These are phyloP conservation scores for Colletotrichum tabaci DNA, from an alignment of 2,329 filamentous ascomycete species.

Conservation along the genomic window DNA sequence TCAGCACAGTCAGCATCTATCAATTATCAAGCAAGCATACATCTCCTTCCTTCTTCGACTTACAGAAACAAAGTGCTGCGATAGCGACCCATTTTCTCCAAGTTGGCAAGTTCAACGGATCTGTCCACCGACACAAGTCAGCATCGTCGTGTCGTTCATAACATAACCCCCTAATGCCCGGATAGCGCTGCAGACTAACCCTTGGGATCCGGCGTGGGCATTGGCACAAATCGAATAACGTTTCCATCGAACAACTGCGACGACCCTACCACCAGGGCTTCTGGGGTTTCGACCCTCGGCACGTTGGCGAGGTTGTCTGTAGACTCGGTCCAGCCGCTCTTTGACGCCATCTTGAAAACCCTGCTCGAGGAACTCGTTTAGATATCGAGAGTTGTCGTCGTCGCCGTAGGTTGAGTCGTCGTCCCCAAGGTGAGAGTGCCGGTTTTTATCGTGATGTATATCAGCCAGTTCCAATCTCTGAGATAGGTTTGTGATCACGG, in stretches of 20 bases:
- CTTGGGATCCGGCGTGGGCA: slow-evolving; percentile 51
- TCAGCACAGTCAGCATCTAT: background rate
- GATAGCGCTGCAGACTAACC: slow-evolving; percentile 36
- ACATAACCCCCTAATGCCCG: no score
- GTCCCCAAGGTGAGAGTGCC: background rate
- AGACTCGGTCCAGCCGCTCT: slow-evolving; percentile 44
- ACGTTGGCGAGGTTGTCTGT: slow-evolving; percentile 43
- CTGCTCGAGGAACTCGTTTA: slow-evolving; percentile 13
- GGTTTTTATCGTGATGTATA: background rate
- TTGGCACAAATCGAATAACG: slow-evolving; percentile 46
- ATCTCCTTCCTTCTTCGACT: slow-evolving; percentile 26
- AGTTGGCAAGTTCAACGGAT: slow-evolving; percentile 50
- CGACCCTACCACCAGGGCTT: slow-evolving; percentile 46
- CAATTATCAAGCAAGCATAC: fast-evolving
- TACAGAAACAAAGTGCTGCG: slow-evolving; percentile 49
- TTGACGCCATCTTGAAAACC: slow-evolving; percentile 39
- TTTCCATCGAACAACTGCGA: slow-evolving; percentile 45
- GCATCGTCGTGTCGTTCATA: background rate
- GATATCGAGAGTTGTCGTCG: slow-evolving; percentile 18
- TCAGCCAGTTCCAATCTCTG: background rate
- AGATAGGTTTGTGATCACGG: slow-evolving; percentile 6
- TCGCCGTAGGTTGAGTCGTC: background rate
- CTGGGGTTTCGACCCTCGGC: slow-evolving; percentile 41
- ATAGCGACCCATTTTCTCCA: slow-evolving; percentile 53
- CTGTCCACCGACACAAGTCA: slow-evolving; percentile 39